Evolutionary conservation across 1,284 basidiomycete species (phyloP).

Genomic region (Paramarasmius palmivorus): DNA sequence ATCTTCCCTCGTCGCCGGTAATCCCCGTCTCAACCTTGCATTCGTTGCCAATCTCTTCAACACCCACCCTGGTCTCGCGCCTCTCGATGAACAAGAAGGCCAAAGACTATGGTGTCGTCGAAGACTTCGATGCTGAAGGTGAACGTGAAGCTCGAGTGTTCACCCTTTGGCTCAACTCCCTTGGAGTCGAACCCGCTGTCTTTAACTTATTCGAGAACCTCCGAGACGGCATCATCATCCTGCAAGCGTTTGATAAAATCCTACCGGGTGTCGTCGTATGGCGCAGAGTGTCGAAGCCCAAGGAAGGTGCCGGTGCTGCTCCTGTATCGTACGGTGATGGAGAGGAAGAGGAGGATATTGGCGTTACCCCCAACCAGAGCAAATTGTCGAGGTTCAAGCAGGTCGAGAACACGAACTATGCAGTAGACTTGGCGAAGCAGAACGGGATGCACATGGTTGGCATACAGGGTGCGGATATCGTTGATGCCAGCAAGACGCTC

Average conservation of each 20-base stretch:
- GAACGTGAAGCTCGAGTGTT: constrained; percentile 98
- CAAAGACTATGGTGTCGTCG: constrained; percentile 82
- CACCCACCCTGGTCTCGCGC: constrained; percentile 91
- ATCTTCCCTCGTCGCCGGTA: constrained; percentile 89
- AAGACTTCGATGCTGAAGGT: constrained; percentile 98
- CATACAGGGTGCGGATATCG: constrained; percentile 97
- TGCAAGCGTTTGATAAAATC: constrained; percentile 97
- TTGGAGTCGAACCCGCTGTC: constrained; percentile 94
- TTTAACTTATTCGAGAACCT: constrained; percentile 97
- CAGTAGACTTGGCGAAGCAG: constrained; percentile 88
- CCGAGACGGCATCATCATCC: constrained; percentile 86
- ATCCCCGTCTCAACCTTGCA: constrained; percentile 97
- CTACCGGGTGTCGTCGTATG: constrained; percentile 90
- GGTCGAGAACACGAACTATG: constrained; percentile 98
- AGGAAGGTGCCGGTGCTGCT: constrained; percentile 55
- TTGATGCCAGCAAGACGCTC: constrained; percentile 88
- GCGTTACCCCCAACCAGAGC: constrained; percentile 77
- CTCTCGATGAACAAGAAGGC: constrained; percentile 90
- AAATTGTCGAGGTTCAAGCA: constrained; percentile 94
- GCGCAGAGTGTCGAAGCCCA: constrained; percentile 93
- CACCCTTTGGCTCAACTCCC: constrained; percentile 96
- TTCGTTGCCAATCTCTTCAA: constrained; percentile 99
- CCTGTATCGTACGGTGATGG: constrained; percentile 40
- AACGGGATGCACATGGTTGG: constrained; percentile 96
- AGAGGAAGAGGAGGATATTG: constrained; percentile 75